Base-by-base conservation (phyloP, 768 basidiomycete species). In the Boletellus sp. region DNA sequence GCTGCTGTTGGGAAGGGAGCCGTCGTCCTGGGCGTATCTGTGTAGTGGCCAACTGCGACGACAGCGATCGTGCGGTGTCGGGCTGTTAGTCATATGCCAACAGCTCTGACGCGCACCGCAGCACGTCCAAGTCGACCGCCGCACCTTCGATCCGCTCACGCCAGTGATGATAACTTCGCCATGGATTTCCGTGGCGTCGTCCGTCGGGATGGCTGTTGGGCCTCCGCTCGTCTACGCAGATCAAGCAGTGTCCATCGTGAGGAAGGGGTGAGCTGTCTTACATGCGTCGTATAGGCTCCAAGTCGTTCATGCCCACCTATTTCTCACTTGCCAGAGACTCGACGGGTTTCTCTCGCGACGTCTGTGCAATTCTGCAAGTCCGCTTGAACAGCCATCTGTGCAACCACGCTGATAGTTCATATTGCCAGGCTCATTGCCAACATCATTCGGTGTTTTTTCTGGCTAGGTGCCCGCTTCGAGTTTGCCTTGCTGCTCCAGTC, bases 391-490 rank as follows among this genome's bases (percentile, higher is more conserved):
- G 34, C 13, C 46, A 23, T 52, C 35, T 28, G 22, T 35, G 38
- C 23, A 34, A 41, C n/a, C 39, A 20, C 37, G 44, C 51, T 61
- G 42, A 63, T 17, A 20, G 35, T 20, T 33, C 51, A 45, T 44
- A 35, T 46, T 48, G 36, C 22, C 45, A 90, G 88, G 57, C 73
- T 91, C 28, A 74, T 88, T 51, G 88, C 90, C 43, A 93, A 93
- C 67, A 90, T 92, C 46, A 85, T 86, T 22, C 78, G 90, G 61
- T 93, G 90, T 67, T 93, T 91, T 74, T 93, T 92, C 70, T 93
- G 90, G 90, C 70, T 93, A 32, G 90, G 90, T 48, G 73, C 84
- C 34, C 86, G 62, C 45, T 93, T 90, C 65, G 90, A 92, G 70
- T 68, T 78, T 40, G 78, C 90, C 2, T 69, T 93, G 45, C 73